Evolutionary conservation across 108 stramenopile genomes (phyloP).

Genomic region (Conticribra guillardii): DNA sequence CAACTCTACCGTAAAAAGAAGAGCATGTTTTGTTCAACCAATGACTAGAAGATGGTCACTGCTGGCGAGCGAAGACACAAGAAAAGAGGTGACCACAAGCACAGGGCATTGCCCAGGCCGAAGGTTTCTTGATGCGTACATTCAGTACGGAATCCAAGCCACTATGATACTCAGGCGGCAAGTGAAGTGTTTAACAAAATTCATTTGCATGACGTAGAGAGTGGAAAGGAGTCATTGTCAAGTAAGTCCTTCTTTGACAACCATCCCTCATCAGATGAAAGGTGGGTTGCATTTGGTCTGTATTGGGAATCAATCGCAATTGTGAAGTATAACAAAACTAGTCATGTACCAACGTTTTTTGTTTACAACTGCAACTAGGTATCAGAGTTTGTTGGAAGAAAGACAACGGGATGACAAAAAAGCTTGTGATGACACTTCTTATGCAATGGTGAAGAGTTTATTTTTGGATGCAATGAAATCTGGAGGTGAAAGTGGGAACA

Average conservation of each 20-base stretch:
- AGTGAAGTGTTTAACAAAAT: conserved; percentile 75
- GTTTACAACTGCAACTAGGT: background rate
- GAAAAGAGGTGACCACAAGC: no score
- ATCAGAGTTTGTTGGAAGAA: conserved; percentile 30
- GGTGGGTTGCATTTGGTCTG: no score
- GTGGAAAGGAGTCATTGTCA: conserved; percentile 38
- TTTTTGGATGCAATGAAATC: conserved; percentile 42
- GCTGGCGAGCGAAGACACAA: no score
- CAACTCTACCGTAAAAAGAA: no score
- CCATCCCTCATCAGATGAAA: conserved; percentile 72
- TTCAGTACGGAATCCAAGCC: no score
- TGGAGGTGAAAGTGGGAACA: background rate
- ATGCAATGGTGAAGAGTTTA: conserved; percentile 27
- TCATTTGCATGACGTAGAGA: conserved; percentile 60
- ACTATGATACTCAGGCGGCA: conserved; percentile 71
- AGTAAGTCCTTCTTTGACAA: conserved; percentile 50
- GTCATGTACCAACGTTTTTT: background rate
- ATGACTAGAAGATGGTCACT: no score
- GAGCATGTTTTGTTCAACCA: no score
- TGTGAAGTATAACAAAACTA: no score
- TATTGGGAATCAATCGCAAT: no score
- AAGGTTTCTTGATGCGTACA: no score
- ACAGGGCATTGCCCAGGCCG: no score
- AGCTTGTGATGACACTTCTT: conserved; percentile 54
- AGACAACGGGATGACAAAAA: conserved; percentile 54